Evolutionary conservation across 345 rosid species (phyloP), one percentile per base, ranked within the genome.

Genomic region (Eutrema yunnanense): DNA sequence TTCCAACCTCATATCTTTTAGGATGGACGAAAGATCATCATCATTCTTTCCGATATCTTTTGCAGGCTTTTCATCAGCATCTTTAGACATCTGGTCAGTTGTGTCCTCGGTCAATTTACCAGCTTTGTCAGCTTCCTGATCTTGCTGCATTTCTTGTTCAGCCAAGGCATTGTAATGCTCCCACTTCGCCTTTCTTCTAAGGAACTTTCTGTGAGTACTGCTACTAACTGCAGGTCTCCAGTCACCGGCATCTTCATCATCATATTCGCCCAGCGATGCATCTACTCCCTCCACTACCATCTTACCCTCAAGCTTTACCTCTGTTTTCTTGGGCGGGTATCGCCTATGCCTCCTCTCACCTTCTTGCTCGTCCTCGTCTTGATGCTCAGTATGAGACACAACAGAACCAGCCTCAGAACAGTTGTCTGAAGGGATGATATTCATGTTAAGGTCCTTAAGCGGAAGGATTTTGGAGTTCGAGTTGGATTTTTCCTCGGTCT

Each of bases 141-240:
- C 91, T 69, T 77, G 81, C 76, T 79, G 83, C 55, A 78, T 55
- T 37, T 90, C 98, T 77, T 82, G 83, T 72, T 89, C 90, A 51
- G 79, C 79, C 65, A 84, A 73, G 3, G 86, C 83, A 49, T 77
- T 83, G 51, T 70, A 40, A 34, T 80, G 65, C 62, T 88, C 97
- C 55, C 87, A 83, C 62, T 82, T 88, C 5, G 87, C 92, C 81
- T 86, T 86, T 78, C 98, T 86, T 73, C 92, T 86, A 49, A 92
- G 85, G 62, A 26, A 92, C 72, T 87, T 95, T 59, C 92, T 81
- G 64, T 88, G 97, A 62, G 99, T 90, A 75, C 98, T 88, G 61
- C 92, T 84, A 81, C 99, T 88, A 22, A 92, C 99, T 32, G 96
- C 97, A 72, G 94, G 99, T 80, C 40, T 77, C 97, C 97, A 95